These are phyloP conservation scores for Trichophyton simii DNA, from an alignment of 2,329 filamentous ascomycete species.

Conservation along the genomic window DNA sequence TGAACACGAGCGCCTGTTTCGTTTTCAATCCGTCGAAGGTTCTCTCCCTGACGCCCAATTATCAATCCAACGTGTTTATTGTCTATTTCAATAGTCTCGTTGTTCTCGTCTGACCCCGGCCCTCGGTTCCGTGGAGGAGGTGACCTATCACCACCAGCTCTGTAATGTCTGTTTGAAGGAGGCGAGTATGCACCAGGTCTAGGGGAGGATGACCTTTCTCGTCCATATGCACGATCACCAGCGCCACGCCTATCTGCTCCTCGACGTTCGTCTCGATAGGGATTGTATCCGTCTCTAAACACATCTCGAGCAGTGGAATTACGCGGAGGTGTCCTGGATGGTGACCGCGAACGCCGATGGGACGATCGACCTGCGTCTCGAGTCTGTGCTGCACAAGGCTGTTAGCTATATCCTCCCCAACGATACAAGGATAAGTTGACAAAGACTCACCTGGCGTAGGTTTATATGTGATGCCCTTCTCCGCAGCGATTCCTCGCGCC, in stretches of 20 bases:
- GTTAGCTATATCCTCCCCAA: not conserved
- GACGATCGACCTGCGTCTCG: conserved; percentile 31
- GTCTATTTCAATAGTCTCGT: conserved; percentile 75
- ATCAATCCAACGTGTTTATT: conserved; percentile 78
- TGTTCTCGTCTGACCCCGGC: conserved; percentile 49
- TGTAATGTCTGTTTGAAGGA: conserved; percentile 38
- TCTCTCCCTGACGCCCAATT: conserved; percentile 82
- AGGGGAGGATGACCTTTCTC: conserved; percentile 60
- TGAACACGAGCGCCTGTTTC: conserved; percentile 77
- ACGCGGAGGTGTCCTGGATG: conserved; percentile 55
- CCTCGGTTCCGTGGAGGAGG: conserved; percentile 37
- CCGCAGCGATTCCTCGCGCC: conserved; percentile 67
- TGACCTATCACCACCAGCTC: conserved; percentile 43
- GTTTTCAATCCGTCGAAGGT: conserved; percentile 68
- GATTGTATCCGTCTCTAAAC: conserved; percentile 64
- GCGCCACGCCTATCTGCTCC: conserved; percentile 47
- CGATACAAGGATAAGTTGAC: not conserved
- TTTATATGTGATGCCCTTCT: conserved; percentile 54
- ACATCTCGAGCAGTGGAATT: conserved; percentile 45
- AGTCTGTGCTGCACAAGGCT: not conserved
- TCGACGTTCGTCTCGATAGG: conserved; percentile 75
- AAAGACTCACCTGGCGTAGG: conserved; percentile 21
- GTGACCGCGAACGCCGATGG: conserved; percentile 43
- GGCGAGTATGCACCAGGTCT: conserved; percentile 52
- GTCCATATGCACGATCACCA: conserved; percentile 45